Conservation (phyloP, 2,329 filamentous ascomycete genomes). For the Alternaria atra region DNA sequence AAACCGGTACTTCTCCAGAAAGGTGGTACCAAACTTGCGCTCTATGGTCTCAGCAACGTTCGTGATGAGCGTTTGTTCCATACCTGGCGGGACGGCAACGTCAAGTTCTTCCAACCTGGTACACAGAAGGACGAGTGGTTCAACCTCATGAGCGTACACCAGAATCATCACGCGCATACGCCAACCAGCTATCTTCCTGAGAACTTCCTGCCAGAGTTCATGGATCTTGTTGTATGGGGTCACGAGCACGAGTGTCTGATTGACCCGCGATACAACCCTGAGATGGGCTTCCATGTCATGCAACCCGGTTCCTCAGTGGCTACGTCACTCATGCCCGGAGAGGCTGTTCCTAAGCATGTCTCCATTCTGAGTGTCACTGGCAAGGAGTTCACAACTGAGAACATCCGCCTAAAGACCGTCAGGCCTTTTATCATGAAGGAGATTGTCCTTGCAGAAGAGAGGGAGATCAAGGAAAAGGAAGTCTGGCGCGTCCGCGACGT, state of each 20-base stretch:
- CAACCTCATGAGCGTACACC: constrained; percentile 92
- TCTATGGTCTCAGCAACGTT: constrained; percentile 96
- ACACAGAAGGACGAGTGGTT: constrained; percentile 90
- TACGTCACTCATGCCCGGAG: constrained; percentile 88
- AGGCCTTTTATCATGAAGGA: constrained; percentile 90
- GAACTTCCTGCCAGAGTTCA: constrained; percentile 87
- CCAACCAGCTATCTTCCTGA: constrained; percentile 95
- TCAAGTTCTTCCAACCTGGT: constrained; percentile 89
- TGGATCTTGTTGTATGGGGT: constrained; percentile 94
- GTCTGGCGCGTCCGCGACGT: constrained; percentile 83
- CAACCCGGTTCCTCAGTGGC: constrained; percentile 96
- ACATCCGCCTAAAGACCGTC: constrained; percentile 85
- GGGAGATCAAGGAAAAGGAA: constrained; percentile 76
- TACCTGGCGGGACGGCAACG: constrained; percentile 90
- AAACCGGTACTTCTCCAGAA: constrained; percentile 95
- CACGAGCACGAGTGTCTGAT: constrained; percentile 98
- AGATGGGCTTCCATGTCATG: constrained; percentile 94
- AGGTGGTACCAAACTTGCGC: constrained; percentile 86
- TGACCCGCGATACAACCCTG: constrained; percentile 80
- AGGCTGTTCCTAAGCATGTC: constrained; percentile 91
- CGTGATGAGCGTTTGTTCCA: constrained; percentile 93
- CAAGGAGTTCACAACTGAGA: constrained; percentile 79
- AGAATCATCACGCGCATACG: constrained; percentile 93
- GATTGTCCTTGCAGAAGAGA: constrained; percentile 78
- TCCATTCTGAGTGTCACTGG: constrained; percentile 85